A percentile compares a stretch with the other conserved stretches of the same genome.
phyloP scores from a whole-genome alignment of 768 basidiomycete genomes.

The Coprinopsis marcescibilis region DNA sequence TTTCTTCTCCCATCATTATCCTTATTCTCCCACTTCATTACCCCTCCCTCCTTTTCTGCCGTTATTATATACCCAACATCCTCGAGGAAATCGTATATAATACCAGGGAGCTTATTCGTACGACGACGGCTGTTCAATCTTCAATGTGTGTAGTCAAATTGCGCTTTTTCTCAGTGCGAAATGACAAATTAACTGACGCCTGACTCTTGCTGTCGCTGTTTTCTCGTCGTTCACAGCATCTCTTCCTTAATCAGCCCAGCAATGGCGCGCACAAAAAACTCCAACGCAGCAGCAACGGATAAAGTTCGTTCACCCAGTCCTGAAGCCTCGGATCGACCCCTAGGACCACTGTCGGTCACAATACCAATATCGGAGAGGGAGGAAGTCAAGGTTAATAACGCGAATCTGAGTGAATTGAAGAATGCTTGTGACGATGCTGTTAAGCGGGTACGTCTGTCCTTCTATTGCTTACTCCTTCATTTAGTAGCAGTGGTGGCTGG shows the following conservation, averaged over 20 bases:
- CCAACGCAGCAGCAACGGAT: neutral
- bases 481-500: neutral
- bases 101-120: too few species aligned
- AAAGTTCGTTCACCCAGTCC: conserved; percentile 10
- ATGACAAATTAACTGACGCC: neutral
- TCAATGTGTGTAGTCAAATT: too few species aligned
- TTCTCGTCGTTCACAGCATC: neutral
- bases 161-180: too few species aligned
- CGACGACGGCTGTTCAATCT: too few species aligned
- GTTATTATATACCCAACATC: neutral
- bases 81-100: neutral
- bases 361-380: conserved; percentile 43
- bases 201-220: neutral
- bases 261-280: conserved; percentile 8
- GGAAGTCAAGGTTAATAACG: conserved; percentile 55
- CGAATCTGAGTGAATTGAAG: conserved; percentile 53
- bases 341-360: conserved; percentile 47
- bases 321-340: conserved; percentile 37
- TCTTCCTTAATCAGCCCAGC: neutral
- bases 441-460: conserved; percentile 58
- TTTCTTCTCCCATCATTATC: neutral
- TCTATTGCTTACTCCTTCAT: conserved; percentile 1
- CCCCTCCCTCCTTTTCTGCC: neutral
- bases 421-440: conserved; percentile 83
- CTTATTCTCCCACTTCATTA: neutral